A percentile compares a stretch with the other conserved stretches of the same genome.
phyloP scores from a whole-genome alignment of 1,284 basidiomycete species.

The Ustilago crameri region DNA sequence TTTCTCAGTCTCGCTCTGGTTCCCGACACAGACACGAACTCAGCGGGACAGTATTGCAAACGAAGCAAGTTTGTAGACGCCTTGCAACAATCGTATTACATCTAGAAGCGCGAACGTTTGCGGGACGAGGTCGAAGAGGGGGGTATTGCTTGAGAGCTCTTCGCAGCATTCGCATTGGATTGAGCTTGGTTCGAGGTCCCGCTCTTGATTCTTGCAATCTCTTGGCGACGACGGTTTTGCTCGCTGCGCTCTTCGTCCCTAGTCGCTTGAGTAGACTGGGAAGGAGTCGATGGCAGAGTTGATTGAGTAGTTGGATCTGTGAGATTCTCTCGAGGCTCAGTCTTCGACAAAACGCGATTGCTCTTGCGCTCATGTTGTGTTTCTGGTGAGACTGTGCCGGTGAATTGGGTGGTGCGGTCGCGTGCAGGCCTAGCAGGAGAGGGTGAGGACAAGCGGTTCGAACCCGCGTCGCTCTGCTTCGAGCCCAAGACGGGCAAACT shows the following conservation, averaged over 20 bases:
- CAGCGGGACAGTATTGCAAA: too few relatives aligned
- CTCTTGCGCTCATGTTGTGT: too few relatives aligned
- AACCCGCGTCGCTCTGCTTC: not conserved
- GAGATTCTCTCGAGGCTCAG: too few relatives aligned
- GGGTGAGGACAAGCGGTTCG: not conserved
- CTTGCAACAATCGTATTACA: too few relatives aligned
- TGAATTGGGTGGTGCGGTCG: too few relatives aligned
- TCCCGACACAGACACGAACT: too few relatives aligned
- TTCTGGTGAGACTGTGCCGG: not conserved
- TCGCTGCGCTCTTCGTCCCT: conserved; percentile 11
- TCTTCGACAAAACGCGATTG: not conserved
- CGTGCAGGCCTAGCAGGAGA: not conserved
- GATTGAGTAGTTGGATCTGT: conserved; percentile 5
- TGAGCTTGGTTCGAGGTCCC: not conserved
- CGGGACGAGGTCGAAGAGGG: not conserved
- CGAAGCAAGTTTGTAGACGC: too few relatives aligned
- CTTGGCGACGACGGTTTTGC: conserved; percentile 24
- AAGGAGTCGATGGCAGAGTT: not conserved
- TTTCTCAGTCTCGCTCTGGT: too few relatives aligned
- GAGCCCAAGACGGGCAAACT: not conserved
- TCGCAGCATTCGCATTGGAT: not conserved
- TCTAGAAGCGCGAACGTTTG: conserved; percentile 33
- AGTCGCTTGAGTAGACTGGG: conserved; percentile 8
- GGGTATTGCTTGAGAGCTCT: not conserved
- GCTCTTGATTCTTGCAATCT: conserved; percentile 31